These are phyloP conservation scores for Jatropha multifida DNA, from an alignment of 441 rosid genomes.

Conservation along the genomic window DNA sequence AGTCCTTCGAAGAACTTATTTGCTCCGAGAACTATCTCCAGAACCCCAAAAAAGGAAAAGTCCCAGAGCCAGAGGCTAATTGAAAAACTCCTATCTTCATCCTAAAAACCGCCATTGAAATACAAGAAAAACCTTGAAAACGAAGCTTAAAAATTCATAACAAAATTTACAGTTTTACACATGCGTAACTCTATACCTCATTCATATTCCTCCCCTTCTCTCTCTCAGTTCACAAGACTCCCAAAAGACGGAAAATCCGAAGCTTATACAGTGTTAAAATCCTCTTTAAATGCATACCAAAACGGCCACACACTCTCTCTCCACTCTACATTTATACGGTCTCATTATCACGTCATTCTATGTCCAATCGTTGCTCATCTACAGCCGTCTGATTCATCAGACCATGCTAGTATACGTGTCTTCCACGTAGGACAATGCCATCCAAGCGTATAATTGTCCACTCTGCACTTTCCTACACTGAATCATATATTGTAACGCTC, in stretches of 20 bases:
- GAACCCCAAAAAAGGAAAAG: not conserved
- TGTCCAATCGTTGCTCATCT: constrained; percentile 5
- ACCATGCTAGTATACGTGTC: not conserved
- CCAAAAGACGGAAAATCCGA: constrained; percentile 46
- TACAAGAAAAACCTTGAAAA: not conserved
- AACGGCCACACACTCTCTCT: constrained; percentile 21
- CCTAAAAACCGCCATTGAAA: not conserved
- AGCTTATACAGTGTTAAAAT: constrained; percentile 35
- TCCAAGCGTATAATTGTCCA: not conserved
- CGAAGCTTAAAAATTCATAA: not conserved
- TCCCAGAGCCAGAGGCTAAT: not conserved
- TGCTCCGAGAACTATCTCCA: not conserved
- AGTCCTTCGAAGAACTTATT: not conserved
- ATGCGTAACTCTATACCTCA: not conserved
- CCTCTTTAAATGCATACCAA: constrained; percentile 36
- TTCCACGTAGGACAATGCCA: not conserved
- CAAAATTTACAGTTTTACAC: not conserved
- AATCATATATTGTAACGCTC: not conserved
- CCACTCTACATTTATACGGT: constrained; percentile 11
- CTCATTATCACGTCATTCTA: constrained; percentile 26
- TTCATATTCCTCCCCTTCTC: not conserved
- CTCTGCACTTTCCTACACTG: not conserved
- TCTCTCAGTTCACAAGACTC: not conserved
- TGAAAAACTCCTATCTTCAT: not conserved
- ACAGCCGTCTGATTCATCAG: constrained; percentile 30